Percentiles rank a stretch among this genome's conserved stretches.
phyloP scores from a whole-genome alignment of 805 yeast genomes.

The Wickerhamiella alocasiicola region DNA sequence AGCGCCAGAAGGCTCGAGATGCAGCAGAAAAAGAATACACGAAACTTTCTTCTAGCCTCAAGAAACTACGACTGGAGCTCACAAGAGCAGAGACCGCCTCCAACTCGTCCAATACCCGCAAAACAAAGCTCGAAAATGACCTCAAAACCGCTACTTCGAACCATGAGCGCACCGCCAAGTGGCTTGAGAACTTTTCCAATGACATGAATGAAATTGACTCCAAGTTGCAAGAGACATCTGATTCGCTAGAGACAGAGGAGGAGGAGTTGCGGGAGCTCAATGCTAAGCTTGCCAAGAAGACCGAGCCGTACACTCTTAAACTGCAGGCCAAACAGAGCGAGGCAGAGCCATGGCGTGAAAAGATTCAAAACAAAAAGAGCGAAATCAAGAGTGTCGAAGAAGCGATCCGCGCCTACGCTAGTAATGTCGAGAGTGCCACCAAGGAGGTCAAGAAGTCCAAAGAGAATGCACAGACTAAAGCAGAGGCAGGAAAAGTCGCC shows the following conservation, averaged over 20 bases:
- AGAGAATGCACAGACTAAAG: constrained; percentile 37
- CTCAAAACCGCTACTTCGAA: constrained; percentile 39
- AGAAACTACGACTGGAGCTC: background rate
- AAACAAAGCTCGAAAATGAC: constrained; percentile 45
- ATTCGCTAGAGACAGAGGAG: constrained; percentile 34
- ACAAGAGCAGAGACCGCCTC: constrained; percentile 15
- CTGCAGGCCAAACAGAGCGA: constrained; percentile 51
- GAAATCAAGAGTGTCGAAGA: constrained; percentile 55
- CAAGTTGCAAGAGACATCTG: constrained; percentile 26
- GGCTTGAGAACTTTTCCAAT: constrained; percentile 33
- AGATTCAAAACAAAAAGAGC: constrained; percentile 50
- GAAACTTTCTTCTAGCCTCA: background rate
- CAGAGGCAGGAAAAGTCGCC: constrained; percentile 11
- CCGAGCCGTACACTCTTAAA: constrained; percentile 51
- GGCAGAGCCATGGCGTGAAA: constrained; percentile 73
- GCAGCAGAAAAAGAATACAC: background rate
- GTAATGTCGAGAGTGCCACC: constrained; percentile 35
- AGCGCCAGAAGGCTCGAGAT: background rate
- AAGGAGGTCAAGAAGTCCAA: constrained; percentile 37
- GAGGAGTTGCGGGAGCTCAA: constrained; percentile 50
- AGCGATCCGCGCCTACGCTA: constrained; percentile 42
- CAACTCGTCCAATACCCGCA: constrained; percentile 14
- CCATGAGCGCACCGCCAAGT: constrained; percentile 25
- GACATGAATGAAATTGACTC: constrained; percentile 35
- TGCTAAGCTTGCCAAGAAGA: constrained; percentile 55